Evolutionary conservation across 257 asterid genomes (phyloP), one percentile per base, ranked within the genome.

Genomic region (Forsythia suspensa): DNA sequence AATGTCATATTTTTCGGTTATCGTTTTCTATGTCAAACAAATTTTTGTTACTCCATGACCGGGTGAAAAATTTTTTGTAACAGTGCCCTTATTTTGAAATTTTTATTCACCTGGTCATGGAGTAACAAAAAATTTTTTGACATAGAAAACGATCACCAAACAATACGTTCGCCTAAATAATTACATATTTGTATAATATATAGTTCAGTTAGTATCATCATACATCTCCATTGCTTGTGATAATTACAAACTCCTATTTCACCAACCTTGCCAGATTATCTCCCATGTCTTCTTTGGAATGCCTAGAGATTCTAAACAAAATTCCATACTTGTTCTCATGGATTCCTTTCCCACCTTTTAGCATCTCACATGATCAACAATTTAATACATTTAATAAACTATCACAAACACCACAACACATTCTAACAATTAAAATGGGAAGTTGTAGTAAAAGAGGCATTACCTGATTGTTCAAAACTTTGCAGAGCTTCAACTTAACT

Each of bases 401-500:
- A 20, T 57, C 34, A 57, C 10, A 57, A 5, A n/a, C n/a, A 0
- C 61, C 61, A 51, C 5, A 51, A n/a, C 61, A 51, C 61, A 51
- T 57, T 20, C 34, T 57, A 5, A n/a, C 67, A 57, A 57, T 44
- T 61, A 13, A 61, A 61, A 61, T 61, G 68, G 68, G 68, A 61
- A 61, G 37, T 61, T 61, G 37, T 7, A 74, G 20, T 20, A 71
- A 72, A 76, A 72, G 85, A 65, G 76, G 39, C 74, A 81, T 81
- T 85, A 92, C 99, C 90, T 95, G 96, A 74, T 87, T 86, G 74
- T 88, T 85, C 86, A 95, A 75, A 86, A 93, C 85, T 42, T 91
- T 80, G 79, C 73, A 84, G 70, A 95, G 90, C 83, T 85, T 92
- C 87, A 84, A 74, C 84, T 85, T 90, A 86, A 91, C 85, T 83